Conservation (phyloP, 116 monocot genomes). For the Phalaenopsis hybrid region DNA sequence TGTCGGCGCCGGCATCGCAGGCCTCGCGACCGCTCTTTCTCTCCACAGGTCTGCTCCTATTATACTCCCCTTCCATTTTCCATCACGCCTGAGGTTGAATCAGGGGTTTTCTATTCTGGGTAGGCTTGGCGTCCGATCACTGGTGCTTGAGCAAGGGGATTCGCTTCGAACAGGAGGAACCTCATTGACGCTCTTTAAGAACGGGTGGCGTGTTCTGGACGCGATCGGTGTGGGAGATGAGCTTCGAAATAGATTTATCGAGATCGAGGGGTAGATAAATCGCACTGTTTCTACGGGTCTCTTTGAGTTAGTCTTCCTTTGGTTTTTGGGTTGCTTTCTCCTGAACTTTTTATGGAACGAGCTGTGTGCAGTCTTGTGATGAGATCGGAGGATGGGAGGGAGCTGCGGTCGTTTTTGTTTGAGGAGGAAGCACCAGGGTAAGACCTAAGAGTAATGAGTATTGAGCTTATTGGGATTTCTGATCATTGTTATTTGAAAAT, state of each 20-base stretch:
- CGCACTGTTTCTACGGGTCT: neutral
- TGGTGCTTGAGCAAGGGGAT: slow-evolving; percentile 68
- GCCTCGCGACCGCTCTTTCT: slow-evolving; percentile 55
- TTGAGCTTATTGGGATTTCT: neutral
- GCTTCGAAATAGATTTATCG: slow-evolving; percentile 45
- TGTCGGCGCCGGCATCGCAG: slow-evolving; percentile 61
- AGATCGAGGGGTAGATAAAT: slow-evolving; percentile 41
- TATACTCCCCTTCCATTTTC: neutral
- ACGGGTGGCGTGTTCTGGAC: slow-evolving; percentile 86
- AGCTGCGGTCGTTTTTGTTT: slow-evolving; percentile 64
- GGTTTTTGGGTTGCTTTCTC: slow-evolving; percentile 1
- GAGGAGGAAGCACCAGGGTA: slow-evolving; percentile 75
- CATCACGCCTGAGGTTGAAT: neutral
- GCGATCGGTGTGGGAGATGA: slow-evolving; percentile 76
- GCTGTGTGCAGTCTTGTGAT: slow-evolving; percentile 63
- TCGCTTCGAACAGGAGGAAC: slow-evolving; percentile 81
- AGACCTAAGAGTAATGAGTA: neutral
- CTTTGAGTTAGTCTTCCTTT: neutral
- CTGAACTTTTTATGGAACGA: slow-evolving; percentile 28
- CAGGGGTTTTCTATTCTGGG: neutral
- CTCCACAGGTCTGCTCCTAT: slow-evolving; percentile 25
- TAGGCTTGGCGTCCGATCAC: slow-evolving; percentile 35
- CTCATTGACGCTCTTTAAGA: slow-evolving; percentile 87
- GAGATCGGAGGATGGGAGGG: slow-evolving; percentile 56
- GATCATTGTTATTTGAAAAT: neutral